Evolutionary conservation across 2,329 filamentous ascomycete species (phyloP), one percentile per base, ranked within the genome.

Genomic region (Apiospora pterosperma): DNA sequence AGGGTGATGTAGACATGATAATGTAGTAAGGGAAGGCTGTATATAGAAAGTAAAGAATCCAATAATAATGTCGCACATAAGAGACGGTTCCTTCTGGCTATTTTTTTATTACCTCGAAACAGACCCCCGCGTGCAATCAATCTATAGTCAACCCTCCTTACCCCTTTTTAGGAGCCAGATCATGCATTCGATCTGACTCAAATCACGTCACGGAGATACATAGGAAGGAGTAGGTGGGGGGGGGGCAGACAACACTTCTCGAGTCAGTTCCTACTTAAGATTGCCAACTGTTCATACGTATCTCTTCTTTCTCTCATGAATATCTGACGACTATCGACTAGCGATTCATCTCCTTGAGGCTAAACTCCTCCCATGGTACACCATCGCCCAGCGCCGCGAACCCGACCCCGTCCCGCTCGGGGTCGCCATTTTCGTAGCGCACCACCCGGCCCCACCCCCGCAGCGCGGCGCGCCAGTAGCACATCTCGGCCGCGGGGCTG

Each of bases 381-480:
- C 48, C 48, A 2, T 73, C 77, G 10, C 77, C 72, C 14, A 72
- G 65, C 4, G 73, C 73, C 16, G 74, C 73, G 72, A 77, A 78
- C 10, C 71, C 76, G 42, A 72, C 72, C 36, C 74, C 39, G 36
- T 21, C 77, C n/a, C n/a, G n/a, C n/a, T n/a, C n/a, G n/a, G n/a
- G n/a, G 44, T 28, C 23, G 12, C 25, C n/a, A n/a, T n/a, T n/a
- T 19, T 78, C 75, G 0, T 73, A 69, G 44, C 72, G 71, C 36
- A 74, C 82, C 12, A 83, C 78, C 41, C 73, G 67, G 63, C 74
- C 77, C 84, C 84, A 86, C 0, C 81, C 82, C 63, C 77, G 76
- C 25, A 86, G 71, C 66, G 83, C 63, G 0, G 77, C 80, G 44
- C 84, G 76, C 83, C 84, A 86, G 74, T 85, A 86, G 68, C 84